These are phyloP conservation scores for Hygrocybe punicea DNA, from an alignment of 768 basidiomycete species.

Conservation along the genomic window DNA sequence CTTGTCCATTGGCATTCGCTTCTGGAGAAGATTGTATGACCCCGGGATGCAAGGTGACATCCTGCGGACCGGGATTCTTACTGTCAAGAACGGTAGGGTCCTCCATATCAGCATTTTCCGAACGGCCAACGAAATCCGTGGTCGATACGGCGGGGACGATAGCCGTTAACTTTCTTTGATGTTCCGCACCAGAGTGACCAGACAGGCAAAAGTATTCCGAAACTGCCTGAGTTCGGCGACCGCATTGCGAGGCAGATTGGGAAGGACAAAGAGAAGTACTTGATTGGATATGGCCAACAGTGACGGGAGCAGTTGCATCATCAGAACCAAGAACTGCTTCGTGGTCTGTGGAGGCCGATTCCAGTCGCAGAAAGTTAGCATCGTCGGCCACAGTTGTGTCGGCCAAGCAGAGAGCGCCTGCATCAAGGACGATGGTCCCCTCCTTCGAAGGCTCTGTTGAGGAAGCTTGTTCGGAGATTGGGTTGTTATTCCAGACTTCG, in stretches of 20 bases:
- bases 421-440: slow-evolving; percentile 38
- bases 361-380: neutral
- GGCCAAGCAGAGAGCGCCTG: slow-evolving; percentile 15
- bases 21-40: neutral
- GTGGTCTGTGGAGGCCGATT: neutral
- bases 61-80: no score
- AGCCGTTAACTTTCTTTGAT: neutral
- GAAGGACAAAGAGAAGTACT: slow-evolving; percentile 40
- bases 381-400: neutral
- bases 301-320: neutral
- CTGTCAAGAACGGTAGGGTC: no score
- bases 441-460: slow-evolving; percentile 10
- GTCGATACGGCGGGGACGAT: no score
- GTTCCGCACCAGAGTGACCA: neutral
- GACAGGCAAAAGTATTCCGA: slow-evolving; percentile 1
- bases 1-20: no score
- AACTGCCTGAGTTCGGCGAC: slow-evolving; percentile 11
- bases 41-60: no score
- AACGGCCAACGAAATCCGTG: no score
- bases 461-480: slow-evolving; percentile 16
- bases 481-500: slow-evolving; percentile 49
- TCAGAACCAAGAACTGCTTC: neutral
- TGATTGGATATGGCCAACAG: slow-evolving; percentile 7
- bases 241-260: slow-evolving; percentile 55
- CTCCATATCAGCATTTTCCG: no score